Conservation (phyloP, 1,284 basidiomycete species). For the Tranzscheliella williamsii region DNA sequence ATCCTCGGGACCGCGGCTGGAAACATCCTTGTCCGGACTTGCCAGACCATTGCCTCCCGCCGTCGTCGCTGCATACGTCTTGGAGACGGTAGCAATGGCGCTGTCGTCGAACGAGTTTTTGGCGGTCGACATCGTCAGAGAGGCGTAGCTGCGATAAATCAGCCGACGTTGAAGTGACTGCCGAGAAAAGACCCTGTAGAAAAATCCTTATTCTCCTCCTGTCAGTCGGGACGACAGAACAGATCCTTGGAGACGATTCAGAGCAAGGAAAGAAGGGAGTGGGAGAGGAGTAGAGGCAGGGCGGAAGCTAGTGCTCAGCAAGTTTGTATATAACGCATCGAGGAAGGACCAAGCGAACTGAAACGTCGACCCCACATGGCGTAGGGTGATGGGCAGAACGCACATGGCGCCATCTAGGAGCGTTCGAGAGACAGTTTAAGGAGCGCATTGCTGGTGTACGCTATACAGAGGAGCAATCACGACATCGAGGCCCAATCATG, state of each 20-base stretch:
- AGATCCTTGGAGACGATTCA: not conserved
- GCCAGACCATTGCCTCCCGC: not conserved
- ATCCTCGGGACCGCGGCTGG: too few relatives aligned
- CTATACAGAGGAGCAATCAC: not conserved
- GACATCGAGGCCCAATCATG: not conserved
- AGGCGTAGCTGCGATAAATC: too few relatives aligned
- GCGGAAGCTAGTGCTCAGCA: too few relatives aligned
- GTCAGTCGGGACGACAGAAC: not conserved
- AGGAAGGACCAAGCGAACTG: too few relatives aligned
- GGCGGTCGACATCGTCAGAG: constrained; percentile 29
- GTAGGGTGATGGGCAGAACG: too few relatives aligned
- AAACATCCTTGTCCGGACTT: constrained; percentile 2
- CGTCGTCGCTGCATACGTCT: constrained; percentile 11
- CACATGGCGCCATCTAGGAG: too few relatives aligned
- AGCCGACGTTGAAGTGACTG: too few relatives aligned
- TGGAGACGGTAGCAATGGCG: constrained; percentile 24
- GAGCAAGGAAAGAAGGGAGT: not conserved
- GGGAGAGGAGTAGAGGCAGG: not conserved
- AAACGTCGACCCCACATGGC: too few relatives aligned
- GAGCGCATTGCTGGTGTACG: not conserved
- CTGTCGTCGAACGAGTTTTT: constrained; percentile 25
- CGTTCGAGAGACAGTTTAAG: too few relatives aligned
- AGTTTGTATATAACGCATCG: too few relatives aligned
- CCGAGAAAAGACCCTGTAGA: not conserved
- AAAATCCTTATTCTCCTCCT: not conserved